Conservation (phyloP, 345 rosid species). For the Lepidium sativum region DNA sequence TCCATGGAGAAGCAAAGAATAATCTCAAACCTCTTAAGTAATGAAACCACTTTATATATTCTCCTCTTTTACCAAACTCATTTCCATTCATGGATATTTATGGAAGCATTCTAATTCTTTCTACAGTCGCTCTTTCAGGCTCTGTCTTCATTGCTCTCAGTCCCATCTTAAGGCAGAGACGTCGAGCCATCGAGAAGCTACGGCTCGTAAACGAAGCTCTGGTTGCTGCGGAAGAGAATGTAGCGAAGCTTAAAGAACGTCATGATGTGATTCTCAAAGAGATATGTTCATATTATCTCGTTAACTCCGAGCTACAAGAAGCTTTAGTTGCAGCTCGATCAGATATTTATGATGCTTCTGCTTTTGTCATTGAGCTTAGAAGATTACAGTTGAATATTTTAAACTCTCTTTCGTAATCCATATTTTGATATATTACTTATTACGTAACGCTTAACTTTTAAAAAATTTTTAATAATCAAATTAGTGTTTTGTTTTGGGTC, state of each 20-base stretch:
- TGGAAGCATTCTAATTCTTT: slow-evolving; percentile 22
- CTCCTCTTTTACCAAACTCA: background rate
- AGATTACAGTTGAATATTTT: slow-evolving; percentile 42
- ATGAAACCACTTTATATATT: slow-evolving; percentile 12
- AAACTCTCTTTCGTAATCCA: slow-evolving; percentile 26
- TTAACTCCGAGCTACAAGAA: slow-evolving; percentile 39
- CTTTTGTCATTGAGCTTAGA: slow-evolving; percentile 38
- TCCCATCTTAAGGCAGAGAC: slow-evolving; percentile 34
- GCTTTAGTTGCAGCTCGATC: slow-evolving; percentile 35
- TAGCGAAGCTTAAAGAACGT: slow-evolving; percentile 41
- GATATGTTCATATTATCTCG: slow-evolving; percentile 38
- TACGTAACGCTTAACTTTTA: too few species aligned
- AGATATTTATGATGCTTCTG: slow-evolving; percentile 42
- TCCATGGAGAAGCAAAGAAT: slow-evolving; percentile 23
- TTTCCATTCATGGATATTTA: slow-evolving; percentile 21
- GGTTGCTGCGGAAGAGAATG: slow-evolving; percentile 44
- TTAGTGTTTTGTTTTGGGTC: too few species aligned
- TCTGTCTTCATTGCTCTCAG: slow-evolving; percentile 29
- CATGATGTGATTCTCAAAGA: slow-evolving; percentile 44
- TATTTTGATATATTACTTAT: too few species aligned
- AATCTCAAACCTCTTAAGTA: slow-evolving; percentile 3
- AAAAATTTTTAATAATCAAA: too few species aligned
- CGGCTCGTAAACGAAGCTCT: slow-evolving; percentile 42
- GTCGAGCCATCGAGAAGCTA: slow-evolving; percentile 36
- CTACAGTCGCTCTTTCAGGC: slow-evolving; percentile 38